Evolutionary conservation across 1,139 yeast genomes (phyloP).

Genomic region (Arxiozyma slooffiae): DNA sequence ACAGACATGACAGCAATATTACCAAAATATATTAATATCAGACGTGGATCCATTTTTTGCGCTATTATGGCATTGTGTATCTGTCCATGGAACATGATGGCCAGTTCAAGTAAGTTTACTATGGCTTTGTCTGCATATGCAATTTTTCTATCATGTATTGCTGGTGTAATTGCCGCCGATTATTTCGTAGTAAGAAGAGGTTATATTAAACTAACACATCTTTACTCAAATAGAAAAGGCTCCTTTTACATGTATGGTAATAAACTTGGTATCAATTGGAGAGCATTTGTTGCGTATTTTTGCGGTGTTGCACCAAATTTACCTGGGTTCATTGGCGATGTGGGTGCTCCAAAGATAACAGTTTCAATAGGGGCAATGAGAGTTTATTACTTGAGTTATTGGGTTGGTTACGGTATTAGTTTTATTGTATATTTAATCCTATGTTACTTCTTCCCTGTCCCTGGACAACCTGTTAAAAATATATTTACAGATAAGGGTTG

Average conservation of each 20-base stretch:
- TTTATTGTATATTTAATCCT: slow-evolving; percentile 41
- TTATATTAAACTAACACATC: slow-evolving; percentile 49
- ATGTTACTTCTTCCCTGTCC: slow-evolving; percentile 48
- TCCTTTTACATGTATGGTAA: slow-evolving; percentile 50
- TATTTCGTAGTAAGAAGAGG: slow-evolving; percentile 74
- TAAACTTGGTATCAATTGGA: slow-evolving; percentile 65
- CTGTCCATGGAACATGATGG: slow-evolving; percentile 81
- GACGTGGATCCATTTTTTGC: slow-evolving; percentile 76
- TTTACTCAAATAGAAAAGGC: slow-evolving; percentile 40
- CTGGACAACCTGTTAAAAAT: slow-evolving; percentile 45
- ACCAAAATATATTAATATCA: slow-evolving; percentile 69
- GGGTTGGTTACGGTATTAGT: slow-evolving; percentile 61
- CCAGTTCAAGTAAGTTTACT: slow-evolving; percentile 67
- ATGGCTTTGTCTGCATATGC: slow-evolving; percentile 79
- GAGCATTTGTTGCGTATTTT: slow-evolving; percentile 63
- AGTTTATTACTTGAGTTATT: slow-evolving; percentile 62
- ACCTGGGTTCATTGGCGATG: slow-evolving; percentile 65
- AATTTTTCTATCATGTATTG: slow-evolving; percentile 76
- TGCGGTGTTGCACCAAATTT: slow-evolving; percentile 75
- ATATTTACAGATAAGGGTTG: slow-evolving; percentile 46
- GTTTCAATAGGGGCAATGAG: slow-evolving; percentile 53
- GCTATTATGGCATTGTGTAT: slow-evolving; percentile 67
- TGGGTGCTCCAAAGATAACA: slow-evolving; percentile 45
- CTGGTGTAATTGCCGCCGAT: slow-evolving; percentile 73
- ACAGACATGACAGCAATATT: slow-evolving; percentile 80